These are phyloP conservation scores for Trichoderma lentiforme DNA, from an alignment of 2,329 filamentous ascomycete genomes.

Conservation along the genomic window DNA sequence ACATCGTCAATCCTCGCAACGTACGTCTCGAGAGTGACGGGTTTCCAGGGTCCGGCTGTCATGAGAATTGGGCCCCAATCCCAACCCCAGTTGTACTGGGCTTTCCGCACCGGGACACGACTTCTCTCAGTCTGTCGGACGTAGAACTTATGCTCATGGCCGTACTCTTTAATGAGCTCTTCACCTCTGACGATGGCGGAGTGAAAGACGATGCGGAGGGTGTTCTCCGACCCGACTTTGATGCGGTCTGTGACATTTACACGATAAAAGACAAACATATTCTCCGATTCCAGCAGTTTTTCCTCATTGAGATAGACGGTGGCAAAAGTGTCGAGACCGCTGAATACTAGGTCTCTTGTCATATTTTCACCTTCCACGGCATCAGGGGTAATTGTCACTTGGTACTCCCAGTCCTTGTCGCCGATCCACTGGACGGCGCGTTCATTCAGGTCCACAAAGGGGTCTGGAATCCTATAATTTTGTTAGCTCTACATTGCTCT, in stretches of 20 bases:
- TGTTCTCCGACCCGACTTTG: constrained; percentile 36
- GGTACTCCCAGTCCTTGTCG: constrained; percentile 60
- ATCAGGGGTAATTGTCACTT: constrained; percentile 34
- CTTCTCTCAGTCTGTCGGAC: constrained; percentile 47
- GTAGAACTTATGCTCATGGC: constrained; percentile 53
- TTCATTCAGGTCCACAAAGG: constrained; percentile 61
- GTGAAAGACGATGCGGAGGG: constrained; percentile 55
- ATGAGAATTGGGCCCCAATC: constrained; percentile 66
- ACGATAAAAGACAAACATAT: constrained; percentile 62
- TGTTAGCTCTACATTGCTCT: not conserved
- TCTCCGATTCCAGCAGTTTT: constrained; percentile 53
- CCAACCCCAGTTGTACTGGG: constrained; percentile 70
- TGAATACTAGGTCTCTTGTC: constrained; percentile 50
- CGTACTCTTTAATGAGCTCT: constrained; percentile 49
- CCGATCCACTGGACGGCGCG: constrained; percentile 58
- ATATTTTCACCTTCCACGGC: constrained; percentile 19
- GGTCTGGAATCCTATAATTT: constrained; percentile 45
- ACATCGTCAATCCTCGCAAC: constrained; percentile 57
- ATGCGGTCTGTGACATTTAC: constrained; percentile 47
- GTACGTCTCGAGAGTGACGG: constrained; percentile 64
- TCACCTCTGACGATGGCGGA: constrained; percentile 51
- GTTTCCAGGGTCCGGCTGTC: constrained; percentile 64
- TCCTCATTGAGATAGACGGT: constrained; percentile 54
- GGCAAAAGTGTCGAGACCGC: constrained; percentile 63
- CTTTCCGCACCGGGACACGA: constrained; percentile 48